Evolutionary conservation across 352 stramenopile genomes (phyloP).

Genomic region (Pythium aphanidermatum): DNA sequence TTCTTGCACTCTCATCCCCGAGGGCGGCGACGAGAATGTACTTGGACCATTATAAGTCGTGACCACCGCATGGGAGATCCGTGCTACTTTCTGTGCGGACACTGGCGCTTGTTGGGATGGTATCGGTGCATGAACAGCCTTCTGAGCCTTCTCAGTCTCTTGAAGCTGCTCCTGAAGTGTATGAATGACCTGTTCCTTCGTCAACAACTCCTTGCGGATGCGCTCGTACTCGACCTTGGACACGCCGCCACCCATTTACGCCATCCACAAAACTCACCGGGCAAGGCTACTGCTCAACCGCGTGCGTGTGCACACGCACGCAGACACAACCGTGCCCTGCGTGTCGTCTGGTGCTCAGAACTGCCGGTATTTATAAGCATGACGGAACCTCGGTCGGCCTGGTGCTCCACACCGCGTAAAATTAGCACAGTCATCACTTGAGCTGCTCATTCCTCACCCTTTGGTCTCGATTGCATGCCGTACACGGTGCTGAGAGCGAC

Average conservation of each 20-base stretch:
- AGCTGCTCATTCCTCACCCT: no score
- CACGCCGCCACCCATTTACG: conserved; percentile 59
- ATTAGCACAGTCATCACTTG: no score
- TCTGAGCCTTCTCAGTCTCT: conserved; percentile 12
- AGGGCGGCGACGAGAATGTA: background rate
- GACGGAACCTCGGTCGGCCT: no score
- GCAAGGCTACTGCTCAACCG: background rate
- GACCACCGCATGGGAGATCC: conserved; percentile 21
- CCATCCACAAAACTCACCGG: background rate
- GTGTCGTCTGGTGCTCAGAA: no score
- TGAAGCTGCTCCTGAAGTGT: conserved; percentile 50
- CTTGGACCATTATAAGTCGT: background rate
- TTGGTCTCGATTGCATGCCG: no score
- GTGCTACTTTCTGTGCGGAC: conserved; percentile 9
- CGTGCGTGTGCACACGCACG: no score
- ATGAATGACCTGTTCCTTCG: conserved; percentile 69
- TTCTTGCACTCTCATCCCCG: background rate
- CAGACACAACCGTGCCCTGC: no score
- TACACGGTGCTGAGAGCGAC: no score
- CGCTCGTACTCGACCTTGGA: conserved; percentile 70
- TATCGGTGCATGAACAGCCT: background rate
- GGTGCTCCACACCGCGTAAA: no score
- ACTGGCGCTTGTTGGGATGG: background rate
- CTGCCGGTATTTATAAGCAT: no score
- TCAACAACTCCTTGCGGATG: conserved; percentile 58